phyloP scores from a whole-genome alignment of 306 rosid genomes.

The Astragalus membranaceus region DNA sequence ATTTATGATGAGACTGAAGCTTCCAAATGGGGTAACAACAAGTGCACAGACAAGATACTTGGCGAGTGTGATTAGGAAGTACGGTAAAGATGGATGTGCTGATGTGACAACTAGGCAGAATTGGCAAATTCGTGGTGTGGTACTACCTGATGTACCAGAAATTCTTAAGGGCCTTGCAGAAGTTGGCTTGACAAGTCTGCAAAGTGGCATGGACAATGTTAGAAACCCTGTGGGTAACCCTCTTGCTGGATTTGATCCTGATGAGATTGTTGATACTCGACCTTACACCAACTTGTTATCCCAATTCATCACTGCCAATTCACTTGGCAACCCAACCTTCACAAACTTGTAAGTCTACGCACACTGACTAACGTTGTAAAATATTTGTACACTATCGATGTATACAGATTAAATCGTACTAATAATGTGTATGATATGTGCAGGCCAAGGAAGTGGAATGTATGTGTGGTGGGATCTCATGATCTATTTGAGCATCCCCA shows the following conservation, averaged over 20 bases:
- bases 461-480: constrained; percentile 84
- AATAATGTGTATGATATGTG: background rate
- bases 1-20: constrained; percentile 96
- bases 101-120: constrained; percentile 95
- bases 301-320: constrained; percentile 73
- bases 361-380: no score
- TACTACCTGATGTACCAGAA: constrained; percentile 80
- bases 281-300: constrained; percentile 79
- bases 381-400: no score
- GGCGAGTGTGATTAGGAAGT: constrained; percentile 74
- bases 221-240: constrained; percentile 98
- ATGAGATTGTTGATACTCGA: constrained; percentile 77
- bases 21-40: constrained; percentile 91
- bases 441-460: constrained; percentile 99
- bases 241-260: constrained; percentile 81
- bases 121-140: constrained; percentile 93
- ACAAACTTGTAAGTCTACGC: constrained; percentile 62
- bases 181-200: constrained; percentile 87
- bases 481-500: constrained; percentile 97
- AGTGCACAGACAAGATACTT: constrained; percentile 75
- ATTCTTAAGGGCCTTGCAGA: constrained; percentile 69
- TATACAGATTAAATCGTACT: no score
- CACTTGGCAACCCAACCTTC: constrained; percentile 61
- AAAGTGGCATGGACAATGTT: constrained; percentile 99
- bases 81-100: constrained; percentile 89